Evolutionary conservation across 768 basidiomycete species (phyloP), one percentile per base, ranked within the genome.

Genomic region (Coprinopsis sp.): DNA sequence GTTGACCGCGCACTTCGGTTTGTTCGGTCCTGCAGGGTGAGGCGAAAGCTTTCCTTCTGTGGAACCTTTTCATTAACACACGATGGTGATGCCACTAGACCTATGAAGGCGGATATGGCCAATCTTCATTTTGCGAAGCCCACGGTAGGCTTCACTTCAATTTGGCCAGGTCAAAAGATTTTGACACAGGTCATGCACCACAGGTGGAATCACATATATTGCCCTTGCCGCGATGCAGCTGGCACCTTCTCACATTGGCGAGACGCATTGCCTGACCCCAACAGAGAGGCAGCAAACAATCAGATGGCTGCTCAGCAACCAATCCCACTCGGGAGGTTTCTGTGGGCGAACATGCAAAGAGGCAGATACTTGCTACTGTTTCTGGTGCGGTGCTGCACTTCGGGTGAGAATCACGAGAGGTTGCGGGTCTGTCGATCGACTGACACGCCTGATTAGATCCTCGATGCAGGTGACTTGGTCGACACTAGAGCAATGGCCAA

Each of bases 201-300:
- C 53, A 92, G 93, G 94, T 16, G 95, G 95, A 6, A 88, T 92
- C 14, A 96, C 95, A 1, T 98, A 97, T 64, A 94, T 89, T 54
- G 87, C 89, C 1, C 60, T 96, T 22, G 91, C 93, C 1, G 75
- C 87, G 0, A 71, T 94, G 11, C 61, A 78, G 46, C 73, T 90
- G 42, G 70, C 71, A 41, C 64, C 71, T 46, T 53, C 56, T 21
- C 53, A 40, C 16, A 46, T 53, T 13, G 53, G 53, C 7, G 41
- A 52, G n/a, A 47, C 30, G 12, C 54, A 55, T 39, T 56, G 55
- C 34, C 51, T 74, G 38, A 62, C 74, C 5, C 50, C 60, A 1
- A 51, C 53, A 6, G 76, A 86, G 51, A 73, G 70, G 34, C 57
- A 67, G 7, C 61, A 67, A 34, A 88, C 90, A 0, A 67, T 87